Percentiles rank a stretch among this genome's conserved stretches.
These are phyloP conservation scores for Ceratocystis destructans DNA, from an alignment of 2,329 filamentous ascomycete genomes.

Conservation along the genomic window DNA sequence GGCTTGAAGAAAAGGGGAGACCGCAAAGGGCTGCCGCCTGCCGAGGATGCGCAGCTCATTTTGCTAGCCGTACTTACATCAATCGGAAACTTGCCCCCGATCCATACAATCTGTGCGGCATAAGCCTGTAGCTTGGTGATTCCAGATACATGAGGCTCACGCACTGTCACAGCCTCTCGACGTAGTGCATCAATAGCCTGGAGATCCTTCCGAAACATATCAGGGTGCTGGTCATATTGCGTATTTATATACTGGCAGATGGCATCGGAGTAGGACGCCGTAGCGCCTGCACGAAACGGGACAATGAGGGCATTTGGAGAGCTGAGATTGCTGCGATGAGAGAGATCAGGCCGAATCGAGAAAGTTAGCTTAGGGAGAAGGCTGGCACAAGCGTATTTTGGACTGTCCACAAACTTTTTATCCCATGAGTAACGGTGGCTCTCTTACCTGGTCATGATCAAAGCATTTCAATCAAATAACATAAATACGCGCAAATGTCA, in stretches of 20 bases:
- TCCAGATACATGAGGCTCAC: slow-evolving; percentile 76
- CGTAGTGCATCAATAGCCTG: slow-evolving; percentile 73
- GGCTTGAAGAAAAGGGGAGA: neutral
- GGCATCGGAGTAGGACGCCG: slow-evolving; percentile 62
- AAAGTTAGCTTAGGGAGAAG: neutral
- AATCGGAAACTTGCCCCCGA: slow-evolving; percentile 89
- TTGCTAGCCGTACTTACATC: slow-evolving; percentile 45
- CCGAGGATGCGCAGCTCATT: neutral
- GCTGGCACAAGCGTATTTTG: neutral
- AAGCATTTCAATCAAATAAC: neutral
- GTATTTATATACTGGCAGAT: slow-evolving; percentile 92
- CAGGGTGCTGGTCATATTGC: slow-evolving; percentile 97
- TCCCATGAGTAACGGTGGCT: neutral
- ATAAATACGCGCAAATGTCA: neutral
- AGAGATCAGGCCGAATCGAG: neutral
- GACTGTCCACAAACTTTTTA: neutral
- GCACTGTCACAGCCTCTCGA: slow-evolving; percentile 72
- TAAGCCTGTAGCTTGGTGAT: slow-evolving; percentile 82
- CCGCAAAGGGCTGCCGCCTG: neutral
- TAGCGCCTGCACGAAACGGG: slow-evolving; percentile 75
- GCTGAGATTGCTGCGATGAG: neutral
- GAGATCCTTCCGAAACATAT: slow-evolving; percentile 84
- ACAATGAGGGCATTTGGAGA: slow-evolving; percentile 53
- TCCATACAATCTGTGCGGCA: slow-evolving; percentile 83
- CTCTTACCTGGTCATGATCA: neutral